Evolutionary conservation across 768 basidiomycete genomes (phyloP).

Genomic region (Asterophora parasitica): DNA sequence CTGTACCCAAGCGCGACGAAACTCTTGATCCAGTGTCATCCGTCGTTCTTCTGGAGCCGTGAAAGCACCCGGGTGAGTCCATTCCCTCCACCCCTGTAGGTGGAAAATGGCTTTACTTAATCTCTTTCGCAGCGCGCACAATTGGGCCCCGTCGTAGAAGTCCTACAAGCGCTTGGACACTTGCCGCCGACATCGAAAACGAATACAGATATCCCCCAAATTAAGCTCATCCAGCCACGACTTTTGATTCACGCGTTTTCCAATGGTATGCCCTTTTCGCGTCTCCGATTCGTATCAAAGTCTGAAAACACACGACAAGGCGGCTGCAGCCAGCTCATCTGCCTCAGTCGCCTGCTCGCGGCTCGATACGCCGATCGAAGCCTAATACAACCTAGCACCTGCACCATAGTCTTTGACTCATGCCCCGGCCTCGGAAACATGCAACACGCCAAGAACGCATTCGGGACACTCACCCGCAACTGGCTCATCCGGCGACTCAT

Average conservation of each 20-base stretch:
- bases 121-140: slow-evolving; percentile 20
- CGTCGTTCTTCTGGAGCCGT: slow-evolving; percentile 32
- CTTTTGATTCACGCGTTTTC: slow-evolving; percentile 45
- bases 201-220: not conserved
- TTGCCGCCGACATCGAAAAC: slow-evolving; percentile 17
- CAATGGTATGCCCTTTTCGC: slow-evolving; percentile 30
- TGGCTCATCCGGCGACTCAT: slow-evolving; percentile 23
- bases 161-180: slow-evolving; percentile 32
- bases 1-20: slow-evolving; percentile 40
- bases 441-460: slow-evolving; percentile 23
- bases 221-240: slow-evolving; percentile 19
- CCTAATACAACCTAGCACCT: slow-evolving; percentile 15
- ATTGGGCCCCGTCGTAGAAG: slow-evolving; percentile 32
- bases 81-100: not conserved
- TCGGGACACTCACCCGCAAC: slow-evolving; percentile 27
- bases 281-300: not conserved
- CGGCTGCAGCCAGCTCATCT: slow-evolving; percentile 33
- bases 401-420: slow-evolving; percentile 41
- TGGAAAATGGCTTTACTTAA: not conserved
- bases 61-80: slow-evolving; percentile 27
- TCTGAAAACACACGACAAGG: slow-evolving; percentile 23
- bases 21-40: slow-evolving; percentile 33
- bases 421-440: slow-evolving; percentile 35
- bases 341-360: slow-evolving; percentile 29
- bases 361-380: slow-evolving; percentile 11